Conservation (phyloP, 2,329 filamentous ascomycete species). For the Ascochyta clinopodiicola region DNA sequence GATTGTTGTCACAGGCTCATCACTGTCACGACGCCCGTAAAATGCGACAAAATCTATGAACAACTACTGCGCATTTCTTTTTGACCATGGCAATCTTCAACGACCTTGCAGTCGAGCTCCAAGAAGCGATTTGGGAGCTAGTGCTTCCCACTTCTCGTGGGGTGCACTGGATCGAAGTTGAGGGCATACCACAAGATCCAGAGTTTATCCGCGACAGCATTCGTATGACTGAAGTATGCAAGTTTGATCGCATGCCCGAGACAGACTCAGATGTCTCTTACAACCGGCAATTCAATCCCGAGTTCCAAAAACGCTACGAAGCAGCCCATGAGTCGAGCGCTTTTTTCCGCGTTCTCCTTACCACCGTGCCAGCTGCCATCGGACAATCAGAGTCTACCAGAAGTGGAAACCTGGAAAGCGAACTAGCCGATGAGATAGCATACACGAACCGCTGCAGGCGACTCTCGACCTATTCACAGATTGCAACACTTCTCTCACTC, state of each 20-base stretch:
- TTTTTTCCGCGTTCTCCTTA: constrained; percentile 3
- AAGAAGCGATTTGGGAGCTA: constrained; percentile 1
- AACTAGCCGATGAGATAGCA: constrained; percentile 4
- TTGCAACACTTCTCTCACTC: constrained; percentile 1
- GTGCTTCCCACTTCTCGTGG: neutral
- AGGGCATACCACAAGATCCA: neutral
- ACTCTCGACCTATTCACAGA: constrained; percentile 6
- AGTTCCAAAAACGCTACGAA: neutral
- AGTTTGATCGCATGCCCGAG: neutral
- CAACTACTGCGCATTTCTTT: neutral
- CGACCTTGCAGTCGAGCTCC: constrained; percentile 8
- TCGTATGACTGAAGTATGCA: neutral
- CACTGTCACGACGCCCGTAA: too few species aligned
- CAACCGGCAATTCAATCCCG: neutral
- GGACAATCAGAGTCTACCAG: neutral
- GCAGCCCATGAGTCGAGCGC: neutral
- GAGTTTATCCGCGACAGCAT: neutral
- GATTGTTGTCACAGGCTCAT: too few species aligned
- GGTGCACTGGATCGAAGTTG: neutral
- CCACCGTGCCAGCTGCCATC: constrained; percentile 6
- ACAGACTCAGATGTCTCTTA: neutral
- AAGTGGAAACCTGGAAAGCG: neutral
- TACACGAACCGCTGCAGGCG: constrained; percentile 5
- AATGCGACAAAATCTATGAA: neutral
- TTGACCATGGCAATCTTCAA: constrained; percentile 5